Evolutionary conservation across 2,329 filamentous ascomycete species (phyloP).

Genomic region (Hypoxylon sp.): DNA sequence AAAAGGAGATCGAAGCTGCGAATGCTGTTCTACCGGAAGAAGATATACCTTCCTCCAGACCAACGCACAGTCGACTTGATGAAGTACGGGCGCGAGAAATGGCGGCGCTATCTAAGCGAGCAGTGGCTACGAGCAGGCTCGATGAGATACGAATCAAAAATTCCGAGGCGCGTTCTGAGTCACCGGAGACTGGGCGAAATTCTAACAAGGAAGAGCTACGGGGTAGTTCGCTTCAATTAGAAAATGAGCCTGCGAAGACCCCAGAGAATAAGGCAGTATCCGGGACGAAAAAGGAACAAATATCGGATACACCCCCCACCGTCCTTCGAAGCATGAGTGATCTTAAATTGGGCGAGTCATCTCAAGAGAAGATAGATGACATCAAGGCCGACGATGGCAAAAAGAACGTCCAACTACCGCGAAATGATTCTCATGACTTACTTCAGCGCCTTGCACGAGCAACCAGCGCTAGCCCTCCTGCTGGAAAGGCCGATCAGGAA

Average conservation of each 20-base stretch:
- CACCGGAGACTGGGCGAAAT: constrained; percentile 58
- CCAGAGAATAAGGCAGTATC: constrained; percentile 13
- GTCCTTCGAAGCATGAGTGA: constrained; percentile 23
- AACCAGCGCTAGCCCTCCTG: constrained; percentile 62
- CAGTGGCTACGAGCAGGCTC: constrained; percentile 64
- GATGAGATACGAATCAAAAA: constrained; percentile 69
- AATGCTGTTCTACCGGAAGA: constrained; percentile 48
- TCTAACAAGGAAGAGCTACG: constrained; percentile 50
- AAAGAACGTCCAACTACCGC: constrained; percentile 42
- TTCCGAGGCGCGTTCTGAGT: constrained; percentile 59
- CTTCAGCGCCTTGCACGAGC: constrained; percentile 66
- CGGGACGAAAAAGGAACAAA: constrained; percentile 10
- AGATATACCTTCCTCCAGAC: constrained; percentile 34
- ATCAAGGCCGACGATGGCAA: constrained; percentile 28
- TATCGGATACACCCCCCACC: constrained; percentile 17
- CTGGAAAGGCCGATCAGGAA: constrained; percentile 42
- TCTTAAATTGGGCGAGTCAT: constrained; percentile 19
- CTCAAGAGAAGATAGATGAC: constrained; percentile 41
- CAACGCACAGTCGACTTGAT: constrained; percentile 63
- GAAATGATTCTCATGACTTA: constrained; percentile 64
- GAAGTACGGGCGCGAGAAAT: constrained; percentile 64
- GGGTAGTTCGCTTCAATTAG: constrained; percentile 19
- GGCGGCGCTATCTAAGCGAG: constrained; percentile 62
- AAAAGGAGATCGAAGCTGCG: constrained; percentile 55
- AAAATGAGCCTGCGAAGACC: constrained; percentile 13